Base-by-base conservation (phyloP, 257 asterid species). In the Solanum dulcamara region DNA sequence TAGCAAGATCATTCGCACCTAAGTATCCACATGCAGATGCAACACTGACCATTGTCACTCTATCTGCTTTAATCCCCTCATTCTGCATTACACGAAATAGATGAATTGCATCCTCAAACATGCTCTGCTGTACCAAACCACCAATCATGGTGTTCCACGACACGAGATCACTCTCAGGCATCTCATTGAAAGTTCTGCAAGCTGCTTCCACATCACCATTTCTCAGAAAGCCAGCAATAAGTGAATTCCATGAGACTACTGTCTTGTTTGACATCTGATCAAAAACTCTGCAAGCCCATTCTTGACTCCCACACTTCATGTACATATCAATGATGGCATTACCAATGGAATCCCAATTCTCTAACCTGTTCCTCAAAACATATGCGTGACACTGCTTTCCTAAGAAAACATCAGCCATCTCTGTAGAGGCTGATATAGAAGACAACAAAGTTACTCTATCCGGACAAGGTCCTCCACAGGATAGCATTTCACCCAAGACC, bases 271-370 rank as follows among this genome's bases (percentile, higher is more conserved):
- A 66, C 92, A 92, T 91, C 38, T 55, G 89, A 80, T 91, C 86
- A 59, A 92, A 92, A 28, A 88, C 80, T 60, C 86, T 88, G 79
- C 90, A 75, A 67, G 92, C 94, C 87, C 35, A 79, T 72, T 90
- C 91, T 81, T 90, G 92, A 88, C 38, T 77, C 83, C 87, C 89
- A 30, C 85, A 88, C 85, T 90, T 92, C 51, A 87, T 81, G 67
- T 92, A 92, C 95, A 91, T 91, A 87, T 91, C 94, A 46, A 92
- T 89, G 28, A 92, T 88, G 7, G 95, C 90, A 87, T 91, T 91
- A 18, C 87, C 87, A 24, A 91, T 85, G 83, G 84, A 88, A 26
- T 91, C 94, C 90, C 89, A 88, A 71, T 66, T 80, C 59, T 85
- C 92, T 12, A 92, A 88, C 72, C 87, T 83, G 4, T 89, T 89